Evolutionary conservation across 2,329 filamentous ascomycete genomes (phyloP), one percentile per base, ranked within the genome.

Genomic region (Calycina marina): DNA sequence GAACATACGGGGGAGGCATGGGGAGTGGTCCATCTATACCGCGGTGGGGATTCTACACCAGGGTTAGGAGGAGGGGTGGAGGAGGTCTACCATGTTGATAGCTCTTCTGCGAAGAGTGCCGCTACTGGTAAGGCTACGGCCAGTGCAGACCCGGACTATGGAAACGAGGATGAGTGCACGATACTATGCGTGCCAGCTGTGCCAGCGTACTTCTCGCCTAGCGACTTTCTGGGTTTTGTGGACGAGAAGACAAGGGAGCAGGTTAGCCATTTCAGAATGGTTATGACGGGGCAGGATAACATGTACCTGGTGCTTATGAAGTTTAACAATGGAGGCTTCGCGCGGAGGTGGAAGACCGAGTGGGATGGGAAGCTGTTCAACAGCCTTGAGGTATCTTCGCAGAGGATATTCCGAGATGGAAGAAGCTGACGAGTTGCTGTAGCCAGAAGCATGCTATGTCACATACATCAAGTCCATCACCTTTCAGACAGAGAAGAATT

Each of bases 321-420:
- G 58, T 94, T 96, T 52, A 70, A 83, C 29, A 75, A 79, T 42
- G 69, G 70, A 17, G 71, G 69, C 47, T 72, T 72, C 40, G 90
- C 90, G 10, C 73, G 67, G 46, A 68, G 74, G 31, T 98, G 88
- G 78, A 77, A 81, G 48, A 72, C 67, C 39, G 77, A 83, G 45
- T 94, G 88, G 67, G 90, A 96, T 55, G 90, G 90, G 12, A 90
- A 82, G 53, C 70, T 88, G 0, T 96, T 96, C 52, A 93, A 92
- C 49, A 78, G 73, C 38, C 83, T 93, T 66, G 84, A 92, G 66
- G 82, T 83, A 58, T 34, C 22, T 18, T n/a, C 15, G n/a, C n/a
- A 22, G 20, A 22, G 24, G n/a, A 12, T 17, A 28, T 24, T 27
- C 30, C 35, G 8, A 35, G 16, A 27, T 25, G 16, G 17, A 8